Evolutionary conservation across 768 basidiomycete genomes (phyloP), one percentile per base, ranked within the genome.

Genomic region (Clavaria fumosa): DNA sequence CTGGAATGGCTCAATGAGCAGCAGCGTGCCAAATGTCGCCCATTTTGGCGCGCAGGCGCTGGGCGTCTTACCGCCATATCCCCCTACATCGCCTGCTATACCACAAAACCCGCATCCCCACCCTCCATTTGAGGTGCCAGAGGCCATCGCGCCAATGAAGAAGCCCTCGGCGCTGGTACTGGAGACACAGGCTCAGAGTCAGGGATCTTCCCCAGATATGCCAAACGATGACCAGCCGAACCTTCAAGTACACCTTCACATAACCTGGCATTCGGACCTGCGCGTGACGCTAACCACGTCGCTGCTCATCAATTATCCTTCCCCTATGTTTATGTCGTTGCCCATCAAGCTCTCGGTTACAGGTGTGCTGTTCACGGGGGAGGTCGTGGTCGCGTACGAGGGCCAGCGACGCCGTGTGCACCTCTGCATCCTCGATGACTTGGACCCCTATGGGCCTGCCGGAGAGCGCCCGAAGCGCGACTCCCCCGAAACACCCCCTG

Each of bases 301-400:
- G 6, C 69, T 97, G 19, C 72, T 90, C 43, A 90, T 99, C 58
- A 95, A 99, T 59, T 96, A 97, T 54, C 95, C 95, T 4, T 89
- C 89, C 0, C 79, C 81, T 0, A 72, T 81, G 54, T 97, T 99
- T 67, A 96, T 99, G 91, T 78, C 85, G 10, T 69, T 99, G 18
- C 95, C 95, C 5, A 84, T 99, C 55, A 81, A 84, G 50, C 75
- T 97, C 38, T 81, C 78, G n/a, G 73, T 97, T 19, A 91, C 81
- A 0, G 85, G 86, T 1, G 65, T 97, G 41, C 64, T 89, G 10
- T 85, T 97, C 55, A 69, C 69, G 9, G 86, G 85, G 40, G 85
- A 93, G 49, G 60, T 97, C 31, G 81, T 84, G 6, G 70, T 96
- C 23, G 95, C 93, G 9, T 96, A 89, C 59, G 82, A 93, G 51